Evolutionary conservation across 768 basidiomycete species (phyloP), one percentile per base, ranked within the genome.

Genomic region (Postia placenta): DNA sequence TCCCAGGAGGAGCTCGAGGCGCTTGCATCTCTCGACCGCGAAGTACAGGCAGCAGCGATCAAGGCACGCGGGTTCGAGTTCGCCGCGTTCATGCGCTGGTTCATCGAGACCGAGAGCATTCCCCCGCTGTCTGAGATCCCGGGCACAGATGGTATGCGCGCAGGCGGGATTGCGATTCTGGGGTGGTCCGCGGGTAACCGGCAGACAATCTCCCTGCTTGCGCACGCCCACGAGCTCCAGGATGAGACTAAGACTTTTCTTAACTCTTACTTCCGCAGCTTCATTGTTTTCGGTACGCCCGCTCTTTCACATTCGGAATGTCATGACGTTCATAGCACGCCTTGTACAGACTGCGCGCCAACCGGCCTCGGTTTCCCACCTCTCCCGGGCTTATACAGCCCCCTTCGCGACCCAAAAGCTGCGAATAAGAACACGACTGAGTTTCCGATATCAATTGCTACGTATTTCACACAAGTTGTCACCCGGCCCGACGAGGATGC

Each of bases 151-250:
- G 39, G 47, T 2, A 3, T 6, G 39, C 19, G 37, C 20, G 25
- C 11, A 5, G 43, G 47, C 15, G 44, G 45, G 19, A 38, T 42
- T 20, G 12, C 17, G 14, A 24, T 44, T 12, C 22, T 47, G 0
- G 57, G 54, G 1, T 58, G 57, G 57, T 58, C 57, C 4, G 51
- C 51, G 2, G 57, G 57, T 1, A 53, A 53, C 28, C 17, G 33
- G 11, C 35, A 42, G 5, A 45, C 54, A 2, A 12, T 53, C 24
- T 38, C 54, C 20, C 46, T 58, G 43, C 38, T 58, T 7, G 54
- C 52, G 4, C 35, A 58, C 37, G 50, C 49, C 1, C 44, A 49
- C 12, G 23, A 43, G 37, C 26, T 55, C 1, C 19, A 51, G 2
- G 54, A 53, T 27, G 42, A 37, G 19, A 58, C 54, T 3, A 39